Conservation (phyloP, 768 basidiomycete genomes). For the Pulveroboletus sp. region DNA sequence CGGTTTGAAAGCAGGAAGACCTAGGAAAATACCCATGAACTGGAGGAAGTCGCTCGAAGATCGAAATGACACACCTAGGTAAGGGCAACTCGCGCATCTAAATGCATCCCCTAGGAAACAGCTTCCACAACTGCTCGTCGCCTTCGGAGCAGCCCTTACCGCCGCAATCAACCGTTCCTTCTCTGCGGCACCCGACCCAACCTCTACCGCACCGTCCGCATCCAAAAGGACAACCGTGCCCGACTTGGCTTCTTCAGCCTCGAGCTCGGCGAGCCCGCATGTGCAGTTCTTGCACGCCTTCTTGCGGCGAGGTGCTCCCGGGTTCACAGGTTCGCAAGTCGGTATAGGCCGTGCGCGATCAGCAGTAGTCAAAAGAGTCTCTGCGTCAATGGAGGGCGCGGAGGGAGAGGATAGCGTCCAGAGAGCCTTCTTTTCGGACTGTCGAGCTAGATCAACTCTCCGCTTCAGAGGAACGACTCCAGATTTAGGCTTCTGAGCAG, state of each 20-base stretch:
- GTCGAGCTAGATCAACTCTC: constrained; percentile 49
- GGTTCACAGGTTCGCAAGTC: constrained; percentile 62
- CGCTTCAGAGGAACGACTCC: constrained; percentile 47
- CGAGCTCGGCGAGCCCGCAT: constrained; percentile 93
- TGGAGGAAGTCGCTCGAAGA: constrained; percentile 4
- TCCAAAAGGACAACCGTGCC: constrained; percentile 67
- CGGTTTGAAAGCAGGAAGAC: constrained; percentile 95
- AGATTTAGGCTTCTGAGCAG: constrained; percentile 69
- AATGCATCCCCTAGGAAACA: constrained; percentile 99
- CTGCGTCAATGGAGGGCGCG: constrained; percentile 75
- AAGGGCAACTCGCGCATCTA: constrained; percentile 93
- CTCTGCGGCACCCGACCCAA: constrained; percentile 55
- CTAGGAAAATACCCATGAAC: constrained; percentile 40
- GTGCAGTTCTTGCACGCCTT: constrained; percentile 95
- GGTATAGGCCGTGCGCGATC: constrained; percentile 79
- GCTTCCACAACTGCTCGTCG: constrained; percentile 94
- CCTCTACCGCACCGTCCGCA: constrained; percentile 52
- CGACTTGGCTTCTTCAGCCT: constrained; percentile 69
- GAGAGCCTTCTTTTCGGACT: constrained; percentile 80
- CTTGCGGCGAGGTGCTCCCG: constrained; percentile 60
- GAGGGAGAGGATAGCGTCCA: constrained; percentile 77
- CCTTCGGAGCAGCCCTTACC: constrained; percentile 72
- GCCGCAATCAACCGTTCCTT: constrained; percentile 62
- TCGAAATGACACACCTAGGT: constrained; percentile 67
- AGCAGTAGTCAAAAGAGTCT: constrained; percentile 75